Conservation (phyloP, 2,329 filamentous ascomycete genomes). For the Aspergillus udagawae region DNA sequence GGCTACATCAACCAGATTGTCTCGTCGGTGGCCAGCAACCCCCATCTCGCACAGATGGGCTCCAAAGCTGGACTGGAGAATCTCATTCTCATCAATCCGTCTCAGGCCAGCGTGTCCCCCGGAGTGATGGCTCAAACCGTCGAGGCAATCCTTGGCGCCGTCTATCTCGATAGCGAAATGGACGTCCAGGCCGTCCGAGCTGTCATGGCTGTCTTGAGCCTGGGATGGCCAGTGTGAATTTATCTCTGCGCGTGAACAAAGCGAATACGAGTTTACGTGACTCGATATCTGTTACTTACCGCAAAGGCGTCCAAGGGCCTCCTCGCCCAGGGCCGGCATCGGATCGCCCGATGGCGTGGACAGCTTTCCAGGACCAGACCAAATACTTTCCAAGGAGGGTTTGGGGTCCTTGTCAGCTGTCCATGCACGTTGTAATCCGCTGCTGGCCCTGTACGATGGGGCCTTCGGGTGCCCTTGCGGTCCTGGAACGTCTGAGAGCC, state of each 20-base stretch:
- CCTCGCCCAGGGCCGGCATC: neutral
- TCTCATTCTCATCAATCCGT: constrained; percentile 11
- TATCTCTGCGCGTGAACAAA: neutral
- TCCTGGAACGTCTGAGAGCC: neutral
- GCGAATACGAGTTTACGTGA: neutral
- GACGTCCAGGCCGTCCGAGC: constrained; percentile 4
- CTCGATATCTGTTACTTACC: neutral
- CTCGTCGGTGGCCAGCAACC: constrained; percentile 3
- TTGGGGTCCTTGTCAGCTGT: neutral
- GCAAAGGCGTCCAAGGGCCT: neutral
- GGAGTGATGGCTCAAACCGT: constrained; percentile 27
- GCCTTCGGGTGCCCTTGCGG: neutral
- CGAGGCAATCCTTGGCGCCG: constrained; percentile 34
- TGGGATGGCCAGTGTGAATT: constrained; percentile 8
- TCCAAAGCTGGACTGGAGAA: constrained; percentile 3
- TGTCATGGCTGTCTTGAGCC: constrained; percentile 7
- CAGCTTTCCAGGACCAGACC: neutral
- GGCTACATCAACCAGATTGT: constrained; percentile 4
- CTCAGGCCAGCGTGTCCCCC: constrained; percentile 13
- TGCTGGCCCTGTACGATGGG: neutral
- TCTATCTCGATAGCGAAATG: constrained; percentile 24
- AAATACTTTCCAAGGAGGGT: neutral
- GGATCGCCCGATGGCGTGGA: neutral
- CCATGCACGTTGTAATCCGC: neutral
- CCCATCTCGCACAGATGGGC: constrained; percentile 9